Evolutionary conservation across 208 protist species (phyloP), one percentile per base, ranked within the genome.

Genomic region (Crithidia bombi): DNA sequence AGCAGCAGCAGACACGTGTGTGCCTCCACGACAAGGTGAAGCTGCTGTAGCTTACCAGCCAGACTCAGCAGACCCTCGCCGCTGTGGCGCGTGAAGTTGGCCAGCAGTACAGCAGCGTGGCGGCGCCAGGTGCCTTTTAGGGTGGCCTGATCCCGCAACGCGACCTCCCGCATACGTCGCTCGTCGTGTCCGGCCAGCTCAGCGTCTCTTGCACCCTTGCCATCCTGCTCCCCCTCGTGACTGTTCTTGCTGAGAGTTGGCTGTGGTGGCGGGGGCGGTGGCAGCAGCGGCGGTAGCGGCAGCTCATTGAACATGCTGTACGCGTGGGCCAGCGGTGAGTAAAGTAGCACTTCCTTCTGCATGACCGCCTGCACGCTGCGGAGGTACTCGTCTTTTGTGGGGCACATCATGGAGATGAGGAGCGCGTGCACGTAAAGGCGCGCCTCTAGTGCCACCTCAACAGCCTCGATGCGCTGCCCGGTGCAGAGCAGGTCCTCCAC

Each of bases 401-500:
- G 75, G 66, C 90, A 95, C 84, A 95, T 88, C 90, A 95, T 92
- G 15, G 87, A 73, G 58, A 95, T 93, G 35, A 95, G 80, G n/a
- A 95, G 67, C 14, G 90, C 90, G 62, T 95, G 87, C 1, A 73
- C 65, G 65, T 90, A 83, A 7, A 95, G 77, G 32, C 64, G 56
- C 33, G 82, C 55, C 14, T 82, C 57, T 50, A 93, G 67, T 11
- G 90, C 90, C 17, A 80, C 66, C 47, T 81, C 73, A 5, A 89
- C 90, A 1, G 90, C 90, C 52, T 65, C 70, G 35, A 92, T 80
- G 12, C 90, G 85, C 33, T 93, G 71, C 1, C 90, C 90, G 23
- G 43, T 66, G 58, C 69, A 81, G 2, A 95, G 67, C 9, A 91
- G 65, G n/a, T 69, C 59, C 61, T 95, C 81, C n/a, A 95, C 73